Base-by-base conservation (phyloP, 176 grass and related monocot species). In the Pontederia paniculata region DNA sequence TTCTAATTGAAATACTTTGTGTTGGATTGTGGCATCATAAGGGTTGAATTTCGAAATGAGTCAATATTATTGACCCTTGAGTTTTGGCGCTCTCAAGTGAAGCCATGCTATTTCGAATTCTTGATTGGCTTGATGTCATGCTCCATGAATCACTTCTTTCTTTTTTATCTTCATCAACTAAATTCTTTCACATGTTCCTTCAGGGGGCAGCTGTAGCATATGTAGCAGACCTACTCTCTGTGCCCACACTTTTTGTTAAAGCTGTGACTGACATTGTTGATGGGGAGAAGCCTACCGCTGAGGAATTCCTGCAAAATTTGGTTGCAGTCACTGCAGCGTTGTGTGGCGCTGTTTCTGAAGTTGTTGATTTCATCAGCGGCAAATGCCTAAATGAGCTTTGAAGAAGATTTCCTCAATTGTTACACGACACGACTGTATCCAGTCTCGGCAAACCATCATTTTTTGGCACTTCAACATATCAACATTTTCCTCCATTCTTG, bases 191-290 rank as follows among this genome's bases (percentile, higher is more conserved):
- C 16, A 48, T 45, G 18, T 20, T 55, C 50, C 78, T 56, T 18
- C 72, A 98, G 93, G 93, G 86, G 77, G 93, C 93, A 52, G 80
- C 93, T 0, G 86, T 98, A 42, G 86, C 80, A 23, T 98, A 98
- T 52, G 86, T 91, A 5, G 75, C 87, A 3, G 80, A 80, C 63
- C 74, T 93, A 57, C 70, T 91, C 13, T 91, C 83, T 1, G 77
- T 85, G 1, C 93, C 93, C 1, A 75, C 77, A 42, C 91, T 91
- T 44, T 88, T 82, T 63, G 53, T 91, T 17, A 98, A 98, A 66
- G 83, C 93, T 31, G 83, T 98, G 28, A 98, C 93, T 9, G 87
- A 93, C 58, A 82, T 98, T 60, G 80, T 88, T 45, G 93, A 98
- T 42, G 83, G 93, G 48, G 75, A 84, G 57, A 91, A 98, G 66